Conservation (phyloP, 2,329 filamentous ascomycete species). For the Amauroascus niger region DNA sequence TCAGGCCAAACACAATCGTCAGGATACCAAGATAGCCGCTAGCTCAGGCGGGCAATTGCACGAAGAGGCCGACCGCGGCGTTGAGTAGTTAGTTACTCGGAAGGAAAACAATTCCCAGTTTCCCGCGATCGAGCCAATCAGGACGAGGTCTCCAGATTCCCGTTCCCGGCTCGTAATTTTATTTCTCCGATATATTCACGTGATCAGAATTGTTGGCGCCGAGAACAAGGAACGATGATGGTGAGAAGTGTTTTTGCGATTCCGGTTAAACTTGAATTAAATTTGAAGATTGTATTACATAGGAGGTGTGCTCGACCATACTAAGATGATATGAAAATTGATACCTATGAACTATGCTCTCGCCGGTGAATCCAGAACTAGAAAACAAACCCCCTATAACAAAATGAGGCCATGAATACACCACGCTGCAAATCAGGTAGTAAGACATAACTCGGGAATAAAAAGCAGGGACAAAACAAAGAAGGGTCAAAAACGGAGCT, state of each 20-base stretch:
- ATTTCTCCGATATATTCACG: neutral
- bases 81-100: neutral
- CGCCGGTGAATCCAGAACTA: neutral
- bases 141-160: neutral
- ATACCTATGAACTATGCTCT: slow-evolving; percentile 1
- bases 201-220: no score
- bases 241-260: no score
- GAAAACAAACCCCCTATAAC: neutral
- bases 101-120: neutral
- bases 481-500: neutral
- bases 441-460: slow-evolving; percentile 7
- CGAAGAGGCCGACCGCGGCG: neutral
- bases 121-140: neutral
- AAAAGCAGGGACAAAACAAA: slow-evolving; percentile 3
- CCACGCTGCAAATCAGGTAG: slow-evolving; percentile 10
- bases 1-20: neutral
- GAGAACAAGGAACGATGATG: no score
- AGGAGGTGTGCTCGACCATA: neutral
- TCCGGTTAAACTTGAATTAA: no score
- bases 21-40: neutral
- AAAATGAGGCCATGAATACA: slow-evolving; percentile 4
- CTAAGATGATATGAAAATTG: neutral
- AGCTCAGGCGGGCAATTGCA: neutral
- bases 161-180: neutral
- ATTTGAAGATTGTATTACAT: no score